A percentile compares a stretch with the other conserved stretches of the same genome.
Evolutionary conservation across 169 alveolate genomes (phyloP).

Genomic region (Condylostoma magnum): DNA sequence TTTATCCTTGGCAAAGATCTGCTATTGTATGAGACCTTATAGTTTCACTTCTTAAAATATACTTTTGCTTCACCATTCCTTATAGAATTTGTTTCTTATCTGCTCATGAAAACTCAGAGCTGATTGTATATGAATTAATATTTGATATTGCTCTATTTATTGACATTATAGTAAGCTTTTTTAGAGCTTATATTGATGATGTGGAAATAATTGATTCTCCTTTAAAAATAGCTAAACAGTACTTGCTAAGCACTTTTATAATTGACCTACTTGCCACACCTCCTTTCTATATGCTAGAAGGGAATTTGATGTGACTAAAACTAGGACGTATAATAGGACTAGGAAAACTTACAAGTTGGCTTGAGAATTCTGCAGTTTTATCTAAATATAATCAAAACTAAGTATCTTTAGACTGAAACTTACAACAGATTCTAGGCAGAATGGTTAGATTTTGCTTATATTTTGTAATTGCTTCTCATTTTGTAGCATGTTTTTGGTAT

Average conservation of each 20-base stretch:
- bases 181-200: not conserved
- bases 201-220: not conserved
- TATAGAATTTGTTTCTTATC: conserved; percentile 12
- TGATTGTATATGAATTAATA: not conserved
- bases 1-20: too few species aligned
- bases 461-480: not conserved
- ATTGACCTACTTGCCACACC: not conserved
- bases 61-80: conserved; percentile 5
- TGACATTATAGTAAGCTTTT: conserved; percentile 1
- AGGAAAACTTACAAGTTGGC: not conserved
- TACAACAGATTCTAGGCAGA: not conserved
- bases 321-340: not conserved
- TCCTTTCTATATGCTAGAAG: not conserved
- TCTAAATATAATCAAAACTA: not conserved
- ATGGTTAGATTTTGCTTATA: not conserved
- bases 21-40: too few species aligned
- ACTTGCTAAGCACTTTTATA: not conserved
- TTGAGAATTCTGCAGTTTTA: not conserved
- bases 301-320: not conserved
- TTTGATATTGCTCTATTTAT: not conserved
- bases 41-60: not conserved
- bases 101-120: not conserved
- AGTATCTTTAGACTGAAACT: not conserved
- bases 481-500: not conserved
- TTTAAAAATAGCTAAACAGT: not conserved